Conservation (phyloP, 306 rosid genomes). For the Fragaria iinumae region DNA sequence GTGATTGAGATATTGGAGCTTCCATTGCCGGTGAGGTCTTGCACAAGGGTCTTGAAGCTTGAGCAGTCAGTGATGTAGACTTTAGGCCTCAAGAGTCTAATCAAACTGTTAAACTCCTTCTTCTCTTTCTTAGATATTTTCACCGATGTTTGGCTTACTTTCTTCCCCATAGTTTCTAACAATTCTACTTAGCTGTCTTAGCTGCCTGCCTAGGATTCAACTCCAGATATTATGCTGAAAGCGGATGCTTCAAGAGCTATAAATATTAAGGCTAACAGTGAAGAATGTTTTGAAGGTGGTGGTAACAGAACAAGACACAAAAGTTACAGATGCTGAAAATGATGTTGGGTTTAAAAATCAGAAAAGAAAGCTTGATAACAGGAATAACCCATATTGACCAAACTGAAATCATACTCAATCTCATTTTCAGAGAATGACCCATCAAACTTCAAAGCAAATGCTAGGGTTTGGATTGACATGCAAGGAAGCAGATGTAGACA, state of each 20-base stretch:
- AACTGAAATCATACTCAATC: neutral
- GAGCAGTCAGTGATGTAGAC: conserved; percentile 46
- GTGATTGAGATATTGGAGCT: neutral
- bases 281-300: conserved; percentile 27
- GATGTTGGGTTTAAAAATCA: conserved; percentile 29
- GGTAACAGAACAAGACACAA: conserved; percentile 26
- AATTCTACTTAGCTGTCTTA: conserved; percentile 37
- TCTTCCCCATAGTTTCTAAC: conserved; percentile 37
- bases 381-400: conserved; percentile 12
- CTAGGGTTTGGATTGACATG: conserved; percentile 37
- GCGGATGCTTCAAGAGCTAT: conserved; percentile 49
- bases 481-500: conserved; percentile 35
- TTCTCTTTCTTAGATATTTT: conserved; percentile 25
- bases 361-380: conserved; percentile 1
- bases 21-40: conserved; percentile 42
- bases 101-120: conserved; percentile 31
- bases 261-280: conserved; percentile 29
- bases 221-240: conserved; percentile 35
- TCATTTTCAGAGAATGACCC: conserved; percentile 13
- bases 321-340: conserved; percentile 48
- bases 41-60: conserved; percentile 46
- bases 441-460: conserved; percentile 26
- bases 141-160: conserved; percentile 22
- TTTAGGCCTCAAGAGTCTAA: conserved; percentile 35
- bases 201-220: conserved; percentile 39